Conservation (phyloP, 257 asterid species). For the Lycium barbarum region DNA sequence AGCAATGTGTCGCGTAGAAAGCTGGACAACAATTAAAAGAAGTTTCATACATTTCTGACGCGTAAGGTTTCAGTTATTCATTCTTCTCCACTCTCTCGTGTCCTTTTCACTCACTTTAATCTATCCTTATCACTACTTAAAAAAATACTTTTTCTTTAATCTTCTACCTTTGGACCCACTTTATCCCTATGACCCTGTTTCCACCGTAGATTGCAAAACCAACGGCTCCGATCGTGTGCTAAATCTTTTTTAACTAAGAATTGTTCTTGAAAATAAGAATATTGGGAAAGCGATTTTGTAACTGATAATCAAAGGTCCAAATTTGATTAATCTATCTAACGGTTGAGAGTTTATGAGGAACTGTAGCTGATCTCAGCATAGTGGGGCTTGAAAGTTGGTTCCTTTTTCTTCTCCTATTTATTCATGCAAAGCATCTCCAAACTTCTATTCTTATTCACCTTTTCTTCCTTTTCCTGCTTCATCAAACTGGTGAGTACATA, state of each 20-base stretch:
- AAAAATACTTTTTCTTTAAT: conserved; percentile 1
- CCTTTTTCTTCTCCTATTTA: conserved; percentile 39
- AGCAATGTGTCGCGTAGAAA: conserved; percentile 52
- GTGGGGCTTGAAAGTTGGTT: conserved; percentile 32
- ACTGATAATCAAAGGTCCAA: conserved; percentile 30
- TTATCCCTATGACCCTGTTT: background rate
- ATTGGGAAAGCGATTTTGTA: conserved; percentile 43
- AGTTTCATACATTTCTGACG: conserved; percentile 4
- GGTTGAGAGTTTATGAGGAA: conserved; percentile 37
- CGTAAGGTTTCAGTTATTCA: conserved; percentile 22
- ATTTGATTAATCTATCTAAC: conserved; percentile 37
- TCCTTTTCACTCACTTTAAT: background rate
- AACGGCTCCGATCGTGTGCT: background rate
- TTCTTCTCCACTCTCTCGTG: background rate
- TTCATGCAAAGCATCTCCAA: conserved; percentile 23
- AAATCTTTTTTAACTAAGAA: background rate
- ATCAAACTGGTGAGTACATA: background rate
- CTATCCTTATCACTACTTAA: background rate
- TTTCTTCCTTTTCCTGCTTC: conserved; percentile 3
- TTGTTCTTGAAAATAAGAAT: conserved; percentile 36
- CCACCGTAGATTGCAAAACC: background rate
- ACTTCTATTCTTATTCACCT: background rate
- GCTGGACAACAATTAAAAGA: conserved; percentile 27
- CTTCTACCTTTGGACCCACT: background rate
- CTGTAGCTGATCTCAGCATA: conserved; percentile 33